Evolutionary conservation across 176 grass and related monocot species (phyloP), one percentile per base, ranked within the genome.

Genomic region (Otatea glauca): DNA sequence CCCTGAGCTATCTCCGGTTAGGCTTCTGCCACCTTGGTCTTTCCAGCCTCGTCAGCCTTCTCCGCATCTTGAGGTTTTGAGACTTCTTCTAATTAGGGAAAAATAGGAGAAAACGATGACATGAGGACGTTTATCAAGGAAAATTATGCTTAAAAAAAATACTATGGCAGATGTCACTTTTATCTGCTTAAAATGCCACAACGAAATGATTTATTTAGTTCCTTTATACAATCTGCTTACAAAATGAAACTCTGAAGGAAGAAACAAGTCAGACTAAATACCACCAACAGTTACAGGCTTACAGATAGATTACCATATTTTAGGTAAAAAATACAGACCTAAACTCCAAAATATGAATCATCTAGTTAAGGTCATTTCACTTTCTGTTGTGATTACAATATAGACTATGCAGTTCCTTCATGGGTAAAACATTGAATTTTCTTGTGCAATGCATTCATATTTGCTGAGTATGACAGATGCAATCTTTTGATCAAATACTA

Each of bases 1-100:
- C 67, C 85, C 54, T 81, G 43, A 51, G 77, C 43, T 20, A 88
- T 24, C 75, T 90, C 88, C 0, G 58, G 67, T 61, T 88, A 88
- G 21, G 25, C 82, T 16, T 83, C 85, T 7, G 47, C 45, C 24
- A 84, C 85, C 76, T 85, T 47, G 0, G 64, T 27, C 72, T 87
- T 81, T 48, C 65, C 68, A 0, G 55, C 79, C 14, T 79, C 83
- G 7, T 25, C 88, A 49, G 74, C 38, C 73, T 93, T 85, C 72
- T 72, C 81, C 0, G 41, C 78, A 35, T 74, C 75, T 75, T 84
- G 76, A 77, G 81, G 84, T 81, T 92, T 87, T 0, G 85, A 86
- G 39, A 84, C 87, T 81, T 89, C 87, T 86, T 83, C 69, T 92
- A 65, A 25, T 2, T 3, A 14, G 44, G 53, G 12, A 41, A 24